Conservation (phyloP, 2,329 filamentous ascomycete genomes). For the Fusarium anthophilum region DNA sequence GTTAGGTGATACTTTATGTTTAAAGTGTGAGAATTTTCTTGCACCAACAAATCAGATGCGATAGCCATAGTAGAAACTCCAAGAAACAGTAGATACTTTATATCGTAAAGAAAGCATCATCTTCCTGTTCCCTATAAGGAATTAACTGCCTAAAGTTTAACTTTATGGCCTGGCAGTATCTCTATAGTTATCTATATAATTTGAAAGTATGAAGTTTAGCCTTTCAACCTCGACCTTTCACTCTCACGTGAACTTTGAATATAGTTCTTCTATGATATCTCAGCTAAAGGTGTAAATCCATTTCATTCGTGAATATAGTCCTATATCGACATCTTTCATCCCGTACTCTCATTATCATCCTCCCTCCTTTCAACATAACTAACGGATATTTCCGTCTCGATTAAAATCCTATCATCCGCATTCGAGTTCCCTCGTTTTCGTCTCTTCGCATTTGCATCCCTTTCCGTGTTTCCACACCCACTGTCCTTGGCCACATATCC, state of each 20-base stretch:
- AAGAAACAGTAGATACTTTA: background rate
- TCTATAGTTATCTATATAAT: fast-evolving
- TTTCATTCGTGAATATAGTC: background rate
- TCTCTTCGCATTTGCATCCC: background rate
- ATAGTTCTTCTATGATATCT: fast-evolving
- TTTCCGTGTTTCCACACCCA: fast-evolving
- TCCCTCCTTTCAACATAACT: constrained; percentile 3
- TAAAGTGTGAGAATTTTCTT: background rate
- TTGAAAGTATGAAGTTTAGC: background rate
- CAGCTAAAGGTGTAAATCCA: fast-evolving
- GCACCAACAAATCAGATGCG: background rate
- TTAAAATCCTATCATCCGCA: background rate
- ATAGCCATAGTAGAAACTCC: background rate
- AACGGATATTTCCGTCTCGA: background rate
- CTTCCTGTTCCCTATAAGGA: background rate
- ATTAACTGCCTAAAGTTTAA: too few species aligned
- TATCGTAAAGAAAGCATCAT: fast-evolving
- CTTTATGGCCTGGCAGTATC: background rate
- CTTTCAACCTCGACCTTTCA: background rate
- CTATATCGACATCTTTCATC: background rate
- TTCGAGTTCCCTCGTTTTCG: background rate
- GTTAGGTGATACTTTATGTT: too few species aligned
- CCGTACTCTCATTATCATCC: background rate
- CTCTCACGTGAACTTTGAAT: fast-evolving
- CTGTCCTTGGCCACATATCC: too few species aligned